These are phyloP conservation scores for Torulaspora franciscae DNA, from an alignment of 805 yeast genomes.

Conservation along the genomic window DNA sequence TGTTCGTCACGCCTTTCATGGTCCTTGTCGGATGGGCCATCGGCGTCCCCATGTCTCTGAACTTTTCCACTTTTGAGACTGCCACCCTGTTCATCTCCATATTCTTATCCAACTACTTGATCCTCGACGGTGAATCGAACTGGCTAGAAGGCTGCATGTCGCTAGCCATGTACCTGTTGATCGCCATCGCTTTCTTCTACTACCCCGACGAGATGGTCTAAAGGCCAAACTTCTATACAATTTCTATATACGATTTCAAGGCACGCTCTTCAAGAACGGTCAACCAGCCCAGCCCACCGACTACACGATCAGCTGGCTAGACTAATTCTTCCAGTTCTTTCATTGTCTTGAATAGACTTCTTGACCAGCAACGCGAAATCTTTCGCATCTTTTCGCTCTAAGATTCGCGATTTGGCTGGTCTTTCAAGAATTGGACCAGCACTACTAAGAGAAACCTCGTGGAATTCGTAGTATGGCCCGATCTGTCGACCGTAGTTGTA, in stretches of 20 bases:
- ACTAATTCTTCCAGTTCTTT: background rate
- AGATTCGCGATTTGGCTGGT: slow-evolving; percentile 12
- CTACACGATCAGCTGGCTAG: slow-evolving; percentile 1
- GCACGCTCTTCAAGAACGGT: background rate
- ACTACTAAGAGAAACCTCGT: slow-evolving; percentile 1
- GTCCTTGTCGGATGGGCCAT: slow-evolving; percentile 91
- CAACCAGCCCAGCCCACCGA: too few relatives aligned
- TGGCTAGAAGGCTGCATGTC: slow-evolving; percentile 97
- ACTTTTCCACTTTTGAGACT: slow-evolving; percentile 90
- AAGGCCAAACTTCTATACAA: background rate
- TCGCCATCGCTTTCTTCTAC: slow-evolving; percentile 84
- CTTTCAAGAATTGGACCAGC: slow-evolving; percentile 11
- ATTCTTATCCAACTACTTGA: slow-evolving; percentile 77
- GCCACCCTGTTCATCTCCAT: slow-evolving; percentile 87
- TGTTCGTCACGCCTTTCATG: slow-evolving; percentile 92
- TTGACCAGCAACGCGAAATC: slow-evolving; percentile 14
- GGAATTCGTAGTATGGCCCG: slow-evolving; percentile 2
- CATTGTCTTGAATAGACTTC: background rate
- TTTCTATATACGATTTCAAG: background rate
- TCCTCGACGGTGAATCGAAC: slow-evolving; percentile 90
- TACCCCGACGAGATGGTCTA: slow-evolving; percentile 56
- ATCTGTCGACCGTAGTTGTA: slow-evolving; percentile 2
- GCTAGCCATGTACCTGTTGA: slow-evolving; percentile 75
- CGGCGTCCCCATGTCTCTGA: slow-evolving; percentile 87
- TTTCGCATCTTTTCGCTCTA: slow-evolving; percentile 5